Percentiles rank a stretch among this genome's conserved stretches.
Evolutionary conservation across 371 early-diverging fungal genomes (phyloP).

Genomic region (Chytridium lagenaria): DNA sequence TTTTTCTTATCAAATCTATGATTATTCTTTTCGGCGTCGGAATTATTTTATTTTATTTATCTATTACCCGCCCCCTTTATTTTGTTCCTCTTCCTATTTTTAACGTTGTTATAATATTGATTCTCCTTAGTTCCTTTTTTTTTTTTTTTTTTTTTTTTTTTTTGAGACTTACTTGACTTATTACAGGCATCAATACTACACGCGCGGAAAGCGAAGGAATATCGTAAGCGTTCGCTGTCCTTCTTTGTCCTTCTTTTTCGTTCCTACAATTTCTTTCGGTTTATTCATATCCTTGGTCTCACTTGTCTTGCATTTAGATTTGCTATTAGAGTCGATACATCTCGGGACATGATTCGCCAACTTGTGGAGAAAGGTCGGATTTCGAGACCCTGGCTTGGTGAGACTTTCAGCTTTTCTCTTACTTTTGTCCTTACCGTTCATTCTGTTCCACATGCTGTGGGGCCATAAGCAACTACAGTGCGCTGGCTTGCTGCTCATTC

Average conservation of each 20-base stretch:
- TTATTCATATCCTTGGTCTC: no score
- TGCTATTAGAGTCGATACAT: constrained; percentile 53
- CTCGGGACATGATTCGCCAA: constrained; percentile 48
- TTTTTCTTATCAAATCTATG: no score
- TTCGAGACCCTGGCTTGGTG: constrained; percentile 52
- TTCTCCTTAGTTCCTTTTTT: no score
- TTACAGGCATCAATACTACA: constrained; percentile 50
- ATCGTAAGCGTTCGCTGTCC: no score
- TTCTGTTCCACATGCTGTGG: not conserved
- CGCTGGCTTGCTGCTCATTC: not conserved
- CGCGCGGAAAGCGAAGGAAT: constrained; percentile 58
- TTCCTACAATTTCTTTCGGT: constrained; percentile 2
- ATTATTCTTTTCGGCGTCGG: no score
- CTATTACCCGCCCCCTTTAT: no score
- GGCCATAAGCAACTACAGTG: not conserved
- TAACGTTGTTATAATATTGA: no score
- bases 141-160: not conserved
- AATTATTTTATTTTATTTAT: no score
- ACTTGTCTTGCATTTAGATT: no score
- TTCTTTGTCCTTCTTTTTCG: no score
- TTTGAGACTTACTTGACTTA: constrained; percentile 1
- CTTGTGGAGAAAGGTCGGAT: constrained; percentile 44
- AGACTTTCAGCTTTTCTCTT: not conserved
- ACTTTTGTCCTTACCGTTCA: not conserved
- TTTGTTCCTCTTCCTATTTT: no score